Evolutionary conservation across 2,329 filamentous ascomycete species (phyloP).

Genomic region (Aureobasidium namibiae): DNA sequence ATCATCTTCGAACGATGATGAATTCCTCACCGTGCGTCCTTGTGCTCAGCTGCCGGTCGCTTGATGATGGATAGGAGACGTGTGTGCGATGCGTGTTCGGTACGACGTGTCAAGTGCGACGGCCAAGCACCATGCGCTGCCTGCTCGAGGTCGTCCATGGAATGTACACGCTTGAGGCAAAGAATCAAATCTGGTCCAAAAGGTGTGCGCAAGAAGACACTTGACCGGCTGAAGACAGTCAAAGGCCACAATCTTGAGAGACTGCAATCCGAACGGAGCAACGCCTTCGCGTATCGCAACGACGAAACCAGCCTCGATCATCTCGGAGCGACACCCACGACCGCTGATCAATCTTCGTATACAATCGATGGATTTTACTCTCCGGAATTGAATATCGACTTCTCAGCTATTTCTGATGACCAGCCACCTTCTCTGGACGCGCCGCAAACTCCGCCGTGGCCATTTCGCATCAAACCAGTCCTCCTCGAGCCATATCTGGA

Average conservation of each 20-base stretch:
- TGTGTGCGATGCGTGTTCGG: slow-evolving; percentile 17
- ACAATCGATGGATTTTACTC: not conserved
- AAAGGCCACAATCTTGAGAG: not conserved
- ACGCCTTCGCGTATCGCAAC: not conserved
- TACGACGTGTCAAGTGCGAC: slow-evolving; percentile 17
- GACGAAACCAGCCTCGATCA: not conserved
- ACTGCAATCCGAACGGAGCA: not conserved
- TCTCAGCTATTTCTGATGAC: not conserved
- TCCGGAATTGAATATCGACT: not conserved
- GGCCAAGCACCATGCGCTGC: slow-evolving; percentile 14
- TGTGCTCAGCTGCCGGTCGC: not conserved
- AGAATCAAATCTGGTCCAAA: slow-evolving; percentile 14
- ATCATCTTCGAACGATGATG: not conserved
- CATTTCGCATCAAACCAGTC: not conserved
- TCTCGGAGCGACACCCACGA: too few relatives aligned
- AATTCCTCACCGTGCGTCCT: not conserved
- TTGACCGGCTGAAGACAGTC: slow-evolving; percentile 1
- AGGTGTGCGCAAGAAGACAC: slow-evolving; percentile 12
- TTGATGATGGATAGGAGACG: not conserved
- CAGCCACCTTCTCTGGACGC: not conserved
- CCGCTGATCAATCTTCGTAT: not conserved
- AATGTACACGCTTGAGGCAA: slow-evolving; percentile 14
- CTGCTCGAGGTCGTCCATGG: slow-evolving; percentile 10
- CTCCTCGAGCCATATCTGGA: slow-evolving; percentile 15
- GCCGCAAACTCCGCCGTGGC: not conserved